Conservation (phyloP, 805 yeast genomes). For the Jamesozyma piceae region DNA sequence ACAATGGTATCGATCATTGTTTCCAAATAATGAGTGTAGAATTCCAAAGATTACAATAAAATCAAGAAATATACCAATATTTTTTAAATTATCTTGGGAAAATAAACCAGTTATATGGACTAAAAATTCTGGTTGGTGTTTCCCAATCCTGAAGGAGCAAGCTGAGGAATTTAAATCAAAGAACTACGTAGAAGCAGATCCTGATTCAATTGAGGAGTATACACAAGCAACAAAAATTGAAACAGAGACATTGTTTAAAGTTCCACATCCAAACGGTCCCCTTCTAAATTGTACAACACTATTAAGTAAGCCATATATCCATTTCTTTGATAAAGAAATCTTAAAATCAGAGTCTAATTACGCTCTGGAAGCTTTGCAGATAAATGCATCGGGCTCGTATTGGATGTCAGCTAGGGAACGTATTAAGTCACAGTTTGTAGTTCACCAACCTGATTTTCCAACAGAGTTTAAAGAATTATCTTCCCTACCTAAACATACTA, state of each 20-base stretch:
- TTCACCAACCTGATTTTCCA: slow-evolving; percentile 36
- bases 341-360: slow-evolving; percentile 60
- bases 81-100: slow-evolving; percentile 78
- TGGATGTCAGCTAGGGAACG: slow-evolving; percentile 90
- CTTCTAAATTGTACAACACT: slow-evolving; percentile 61
- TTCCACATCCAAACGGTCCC: slow-evolving; percentile 87
- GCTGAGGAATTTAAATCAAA: slow-evolving; percentile 26
- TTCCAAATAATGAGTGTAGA: slow-evolving; percentile 29
- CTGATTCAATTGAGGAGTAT: slow-evolving; percentile 11
- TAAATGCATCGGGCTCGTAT: slow-evolving; percentile 74
- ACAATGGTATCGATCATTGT: slow-evolving; percentile 73
- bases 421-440: slow-evolving; percentile 77
- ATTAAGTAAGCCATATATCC: slow-evolving; percentile 65
- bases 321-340: slow-evolving; percentile 63
- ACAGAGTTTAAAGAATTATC: slow-evolving; percentile 15
- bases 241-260: slow-evolving; percentile 40
- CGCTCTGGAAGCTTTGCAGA: slow-evolving; percentile 70
- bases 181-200: slow-evolving; percentile 30
- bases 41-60: slow-evolving; percentile 57
- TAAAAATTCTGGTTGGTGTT: slow-evolving; percentile 80
- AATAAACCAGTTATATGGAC: slow-evolving; percentile 76
- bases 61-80: slow-evolving; percentile 65
- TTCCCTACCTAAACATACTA: neutral
- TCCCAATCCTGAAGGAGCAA: slow-evolving; percentile 41
- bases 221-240: neutral